Evolutionary conservation across 2,329 filamentous ascomycete species (phyloP), one percentile per base, ranked within the genome.

Genomic region (Fusarium chuoi): DNA sequence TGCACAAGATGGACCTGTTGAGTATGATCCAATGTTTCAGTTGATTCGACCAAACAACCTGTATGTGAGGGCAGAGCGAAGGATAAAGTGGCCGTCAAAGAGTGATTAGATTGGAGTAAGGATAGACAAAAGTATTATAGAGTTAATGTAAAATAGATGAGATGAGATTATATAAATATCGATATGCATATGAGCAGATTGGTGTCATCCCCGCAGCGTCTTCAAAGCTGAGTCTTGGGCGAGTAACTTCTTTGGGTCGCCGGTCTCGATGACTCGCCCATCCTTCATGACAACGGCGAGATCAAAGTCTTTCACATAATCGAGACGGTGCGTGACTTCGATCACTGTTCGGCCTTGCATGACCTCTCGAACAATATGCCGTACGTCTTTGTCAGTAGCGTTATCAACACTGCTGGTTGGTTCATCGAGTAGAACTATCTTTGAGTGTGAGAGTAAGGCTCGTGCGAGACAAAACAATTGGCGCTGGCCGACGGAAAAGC

Each of bases 11-110:
- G 86, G 83, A 3, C 81, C 85, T 0, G 81, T 90, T 11, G 88
- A 89, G 62, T 90, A 90, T 52, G 89, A 90, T 70, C 89, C 89
- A 3, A 85, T 86, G 82, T 90, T 90, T 78, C 87, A 89, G 81
- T 79, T 90, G 4, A 89, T 90, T 65, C 78, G 88, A 26, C 88
- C 88, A 3, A 84, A 84, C 39, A 89, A 90, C 75, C 62, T 90
- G 52, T 90, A 87, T 69, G 86, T 88, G 5, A 78, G 83, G 26
- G 87, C 88, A 0, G 82, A 86, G 77, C 85, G 80, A 75, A 82
- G 88, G 33, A 82, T 83, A 26, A 85, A 85, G 78, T 88, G 86
- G 85, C 87, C 87, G 5, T 76, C 80, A 7, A 75, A 63, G 33
- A 75, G 58, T 17, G 72, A 73, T 38, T 66, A 63, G 42, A 65